Conservation (phyloP, 345 rosid species). For the Toxicodendron radicans region DNA sequence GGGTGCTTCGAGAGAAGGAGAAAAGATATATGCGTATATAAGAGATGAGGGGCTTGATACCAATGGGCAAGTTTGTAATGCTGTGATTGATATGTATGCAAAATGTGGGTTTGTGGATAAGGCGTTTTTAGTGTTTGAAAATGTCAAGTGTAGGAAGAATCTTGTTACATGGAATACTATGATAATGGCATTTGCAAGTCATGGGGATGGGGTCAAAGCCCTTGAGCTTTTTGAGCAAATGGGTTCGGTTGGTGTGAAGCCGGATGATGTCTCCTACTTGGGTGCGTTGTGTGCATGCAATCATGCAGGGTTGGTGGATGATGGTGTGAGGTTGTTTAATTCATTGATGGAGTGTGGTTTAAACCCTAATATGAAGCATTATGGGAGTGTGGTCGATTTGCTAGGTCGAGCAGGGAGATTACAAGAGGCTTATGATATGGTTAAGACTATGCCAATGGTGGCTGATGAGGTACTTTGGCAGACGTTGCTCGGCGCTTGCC, state of each 20-base stretch:
- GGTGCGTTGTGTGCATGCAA: slow-evolving; percentile 74
- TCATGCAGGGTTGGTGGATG: slow-evolving; percentile 80
- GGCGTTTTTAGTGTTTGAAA: slow-evolving; percentile 58
- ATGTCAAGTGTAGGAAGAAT: slow-evolving; percentile 44
- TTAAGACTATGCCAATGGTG: slow-evolving; percentile 57
- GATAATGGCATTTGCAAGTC: slow-evolving; percentile 83
- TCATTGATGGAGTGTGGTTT: slow-evolving; percentile 51
- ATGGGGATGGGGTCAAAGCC: slow-evolving; percentile 68
- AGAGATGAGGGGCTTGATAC: slow-evolving; percentile 51
- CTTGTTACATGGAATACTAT: slow-evolving; percentile 88
- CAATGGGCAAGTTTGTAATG: slow-evolving; percentile 65
- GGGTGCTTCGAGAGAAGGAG: slow-evolving; percentile 72
- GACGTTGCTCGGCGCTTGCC: slow-evolving; percentile 79
- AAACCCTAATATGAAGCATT: slow-evolving; percentile 67
- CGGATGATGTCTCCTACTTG: slow-evolving; percentile 66
- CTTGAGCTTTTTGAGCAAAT: slow-evolving; percentile 60
- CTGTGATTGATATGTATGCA: slow-evolving; percentile 75
- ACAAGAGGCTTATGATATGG: slow-evolving; percentile 61
- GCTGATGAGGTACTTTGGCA: slow-evolving; percentile 84
- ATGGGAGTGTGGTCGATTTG: slow-evolving; percentile 81
- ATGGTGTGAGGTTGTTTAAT: slow-evolving; percentile 58
- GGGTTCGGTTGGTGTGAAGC: slow-evolving; percentile 41
- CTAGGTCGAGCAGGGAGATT: slow-evolving; percentile 77
- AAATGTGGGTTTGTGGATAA: slow-evolving; percentile 79
- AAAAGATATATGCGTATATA: slow-evolving; percentile 46